These are phyloP conservation scores for Arachis stenosperma DNA, from an alignment of 306 rosid genomes.

Conservation along the genomic window DNA sequence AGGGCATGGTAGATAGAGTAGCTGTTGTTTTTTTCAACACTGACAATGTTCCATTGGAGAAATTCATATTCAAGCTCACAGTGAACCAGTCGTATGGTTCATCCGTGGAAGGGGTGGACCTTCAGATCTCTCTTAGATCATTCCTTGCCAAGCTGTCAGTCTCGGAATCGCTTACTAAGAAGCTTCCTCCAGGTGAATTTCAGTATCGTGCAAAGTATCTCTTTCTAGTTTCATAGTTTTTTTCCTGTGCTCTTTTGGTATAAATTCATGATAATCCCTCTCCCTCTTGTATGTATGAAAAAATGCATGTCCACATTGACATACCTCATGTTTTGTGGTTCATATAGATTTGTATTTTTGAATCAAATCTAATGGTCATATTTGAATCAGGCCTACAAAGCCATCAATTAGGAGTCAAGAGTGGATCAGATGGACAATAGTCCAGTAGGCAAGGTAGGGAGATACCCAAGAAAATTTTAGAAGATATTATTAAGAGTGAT, in stretches of 20 bases:
- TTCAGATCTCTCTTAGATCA: constrained; percentile 83
- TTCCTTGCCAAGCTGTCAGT: constrained; percentile 74
- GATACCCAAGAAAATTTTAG: too few relatives aligned
- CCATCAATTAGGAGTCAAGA: too few relatives aligned
- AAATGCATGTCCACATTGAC: neutral
- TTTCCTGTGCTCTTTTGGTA: neutral
- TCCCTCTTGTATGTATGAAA: neutral
- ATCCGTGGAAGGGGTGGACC: constrained; percentile 60
- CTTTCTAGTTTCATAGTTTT: constrained; percentile 19
- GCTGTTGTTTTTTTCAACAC: constrained; percentile 69
- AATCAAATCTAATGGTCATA: neutral
- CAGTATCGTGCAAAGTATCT: constrained; percentile 9
- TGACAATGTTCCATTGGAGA: constrained; percentile 61
- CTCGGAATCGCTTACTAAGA: constrained; percentile 68
- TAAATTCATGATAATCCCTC: neutral
- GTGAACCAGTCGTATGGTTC: constrained; percentile 64
- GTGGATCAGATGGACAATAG: too few relatives aligned
- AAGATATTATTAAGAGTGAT: too few relatives aligned
- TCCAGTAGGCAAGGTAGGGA: too few relatives aligned
- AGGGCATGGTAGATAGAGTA: constrained; percentile 87
- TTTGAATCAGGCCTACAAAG: neutral
- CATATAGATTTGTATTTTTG: constrained; percentile 18
- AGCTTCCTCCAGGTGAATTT: constrained; percentile 64
- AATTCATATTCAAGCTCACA: constrained; percentile 72
- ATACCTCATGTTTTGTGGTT: constrained; percentile 18